Evolutionary conservation across 2,329 filamentous ascomycete species (phyloP).

Genomic region (Phoma sp.): DNA sequence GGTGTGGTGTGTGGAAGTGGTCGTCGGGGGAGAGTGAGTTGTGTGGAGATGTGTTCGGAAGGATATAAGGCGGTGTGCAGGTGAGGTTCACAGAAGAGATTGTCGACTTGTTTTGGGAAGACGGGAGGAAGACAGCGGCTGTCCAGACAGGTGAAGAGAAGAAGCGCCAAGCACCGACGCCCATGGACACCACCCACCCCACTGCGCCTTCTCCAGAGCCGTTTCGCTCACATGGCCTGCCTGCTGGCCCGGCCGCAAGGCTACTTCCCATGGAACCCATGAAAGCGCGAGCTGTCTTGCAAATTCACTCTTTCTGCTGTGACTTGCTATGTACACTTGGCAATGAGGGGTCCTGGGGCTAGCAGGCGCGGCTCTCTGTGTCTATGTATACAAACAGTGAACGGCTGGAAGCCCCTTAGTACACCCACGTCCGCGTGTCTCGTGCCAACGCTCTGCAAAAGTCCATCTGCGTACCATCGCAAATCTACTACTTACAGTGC

Average conservation of each 20-base stretch:
- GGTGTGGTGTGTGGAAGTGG: conserved; percentile 24
- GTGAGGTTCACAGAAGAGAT: conserved; percentile 32
- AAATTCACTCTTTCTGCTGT: background rate
- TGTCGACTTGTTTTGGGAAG: conserved; percentile 35
- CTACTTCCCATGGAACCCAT: conserved; percentile 2
- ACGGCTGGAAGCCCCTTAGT: too few relatives aligned
- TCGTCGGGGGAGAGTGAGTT: conserved; percentile 20
- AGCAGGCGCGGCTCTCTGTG: conserved; percentile 9
- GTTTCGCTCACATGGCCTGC: conserved; percentile 24
- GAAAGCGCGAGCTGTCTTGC: background rate
- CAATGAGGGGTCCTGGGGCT: conserved; percentile 17
- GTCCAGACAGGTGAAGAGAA: conserved; percentile 22
- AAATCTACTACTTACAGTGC: background rate
- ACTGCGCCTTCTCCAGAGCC: conserved; percentile 30
- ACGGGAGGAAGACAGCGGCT: conserved; percentile 37
- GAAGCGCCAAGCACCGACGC: conserved; percentile 20
- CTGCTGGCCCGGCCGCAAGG: conserved; percentile 10
- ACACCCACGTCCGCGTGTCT: background rate
- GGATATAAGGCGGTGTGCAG: conserved; percentile 31
- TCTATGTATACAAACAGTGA: conserved; percentile 12
- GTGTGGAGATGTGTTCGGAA: conserved; percentile 33
- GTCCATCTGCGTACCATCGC: too few relatives aligned
- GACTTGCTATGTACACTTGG: conserved; percentile 8
- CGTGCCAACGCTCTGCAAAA: background rate
- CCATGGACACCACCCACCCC: conserved; percentile 29